Evolutionary conservation across 2,329 filamentous ascomycete species (phyloP), one percentile per base, ranked within the genome.

Genomic region (Onygenales sp.): DNA sequence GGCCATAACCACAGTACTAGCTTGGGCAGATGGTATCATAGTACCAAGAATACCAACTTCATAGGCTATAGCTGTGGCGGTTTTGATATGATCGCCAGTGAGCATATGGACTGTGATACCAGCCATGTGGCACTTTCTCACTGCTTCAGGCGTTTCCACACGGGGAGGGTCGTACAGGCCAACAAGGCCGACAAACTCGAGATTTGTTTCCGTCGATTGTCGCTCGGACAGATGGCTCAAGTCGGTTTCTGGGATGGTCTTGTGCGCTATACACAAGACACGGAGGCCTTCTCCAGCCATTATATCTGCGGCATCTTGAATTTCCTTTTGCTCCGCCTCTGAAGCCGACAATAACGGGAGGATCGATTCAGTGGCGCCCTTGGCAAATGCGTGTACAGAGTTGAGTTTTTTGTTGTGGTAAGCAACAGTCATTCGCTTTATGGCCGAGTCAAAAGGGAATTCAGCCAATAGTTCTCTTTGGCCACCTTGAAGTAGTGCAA

Each of bases 111-210:
- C 85, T 59, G 77, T 79, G 66, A 88, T 87, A 51, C 86, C 85
- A 17, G 85, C 86, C 53, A 77, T 76, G 52, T 84, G 79, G 61
- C 84, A 87, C 63, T 83, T 78, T 36, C 73, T 75, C 52, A 88
- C 86, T 8, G 85, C 82, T 2, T 73, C 77, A 37, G 83, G 84
- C 4, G 87, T 88, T 72, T 91, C 87, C 4, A 81, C 78, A 4
- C 87, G 85, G 49, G 87, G 87, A 8, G 87, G 87, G 59, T 93
- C 87, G 67, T 91, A 90, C 61, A 92, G 85, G 52, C 87, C 88
- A 34, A 85, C 83, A 5, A 94, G 79, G 13, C 88, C 88, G 4
- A 87, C 77, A 54, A 91, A 85, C 2, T 77, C 77, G 37, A 93
- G 78, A 40, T 78, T 73, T 27, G 70, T 69, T 63, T 91, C 87